Evolutionary conservation across 495 filamentous ascomycete genomes (phyloP).

Genomic region (Sabuloglossum arenarium): DNA sequence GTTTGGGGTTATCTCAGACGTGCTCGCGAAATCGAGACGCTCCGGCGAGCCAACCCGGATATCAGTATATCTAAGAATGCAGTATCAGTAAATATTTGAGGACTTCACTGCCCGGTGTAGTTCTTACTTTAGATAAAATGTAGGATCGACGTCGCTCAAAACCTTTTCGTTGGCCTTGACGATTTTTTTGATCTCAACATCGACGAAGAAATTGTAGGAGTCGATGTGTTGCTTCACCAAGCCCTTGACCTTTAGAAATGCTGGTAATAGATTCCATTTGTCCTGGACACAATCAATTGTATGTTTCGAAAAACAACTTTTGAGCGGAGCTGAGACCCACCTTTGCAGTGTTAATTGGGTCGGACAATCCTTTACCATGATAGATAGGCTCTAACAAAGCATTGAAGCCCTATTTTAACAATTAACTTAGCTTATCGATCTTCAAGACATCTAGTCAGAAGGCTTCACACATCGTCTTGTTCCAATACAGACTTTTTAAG

Average conservation of each 20-base stretch:
- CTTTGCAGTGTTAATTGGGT: conserved; percentile 76
- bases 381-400: conserved; percentile 89
- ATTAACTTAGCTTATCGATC: neutral
- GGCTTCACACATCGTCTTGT: conserved; percentile 7
- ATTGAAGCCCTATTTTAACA: conserved; percentile 34
- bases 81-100: neutral
- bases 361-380: conserved; percentile 78
- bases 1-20: conserved; percentile 58
- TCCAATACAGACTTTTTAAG: conserved; percentile 3
- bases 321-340: conserved; percentile 8
- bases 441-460: conserved; percentile 2
- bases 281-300: conserved; percentile 23
- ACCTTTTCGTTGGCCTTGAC: conserved; percentile 71
- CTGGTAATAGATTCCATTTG: conserved; percentile 91
- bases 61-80: conserved; percentile 38
- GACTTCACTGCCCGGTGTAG: neutral
- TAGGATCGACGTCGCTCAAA: conserved; percentile 68
- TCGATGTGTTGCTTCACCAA: conserved; percentile 95
- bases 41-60: conserved; percentile 66
- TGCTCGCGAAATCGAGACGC: conserved; percentile 46
- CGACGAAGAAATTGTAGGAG: conserved; percentile 93
- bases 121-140: conserved; percentile 55
- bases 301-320: neutral
- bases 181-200: conserved; percentile 89
- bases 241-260: conserved; percentile 93